phyloP scores from a whole-genome alignment of 805 yeast genomes.

The Sugiyamaella boreocaroliniensis region DNA sequence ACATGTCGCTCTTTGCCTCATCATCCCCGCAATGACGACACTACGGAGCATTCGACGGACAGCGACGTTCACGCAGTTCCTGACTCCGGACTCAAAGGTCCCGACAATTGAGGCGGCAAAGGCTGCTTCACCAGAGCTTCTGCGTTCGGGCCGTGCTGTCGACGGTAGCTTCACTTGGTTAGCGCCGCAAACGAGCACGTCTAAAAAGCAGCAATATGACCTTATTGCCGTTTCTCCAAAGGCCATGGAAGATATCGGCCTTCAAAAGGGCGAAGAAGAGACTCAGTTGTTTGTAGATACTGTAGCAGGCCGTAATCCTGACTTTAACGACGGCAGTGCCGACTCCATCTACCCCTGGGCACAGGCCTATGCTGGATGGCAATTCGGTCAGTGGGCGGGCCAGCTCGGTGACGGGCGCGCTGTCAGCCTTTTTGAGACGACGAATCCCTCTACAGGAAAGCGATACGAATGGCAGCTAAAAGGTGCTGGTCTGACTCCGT shows the following conservation, averaged over 20 bases:
- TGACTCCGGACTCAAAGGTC: slow-evolving; percentile 35
- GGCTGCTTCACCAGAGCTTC: slow-evolving; percentile 27
- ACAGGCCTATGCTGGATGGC: slow-evolving; percentile 92
- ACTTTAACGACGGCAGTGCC: slow-evolving; percentile 30
- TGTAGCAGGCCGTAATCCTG: slow-evolving; percentile 53
- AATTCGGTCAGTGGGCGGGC: slow-evolving; percentile 94
- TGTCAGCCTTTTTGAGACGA: slow-evolving; percentile 66
- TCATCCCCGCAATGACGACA: not conserved
- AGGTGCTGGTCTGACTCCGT: slow-evolving; percentile 91
- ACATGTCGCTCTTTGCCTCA: too few relatives aligned
- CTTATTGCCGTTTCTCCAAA: slow-evolving; percentile 51
- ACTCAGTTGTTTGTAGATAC: slow-evolving; percentile 46
- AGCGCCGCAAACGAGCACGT: slow-evolving; percentile 42
- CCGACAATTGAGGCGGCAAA: slow-evolving; percentile 34
- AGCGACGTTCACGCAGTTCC: slow-evolving; percentile 27
- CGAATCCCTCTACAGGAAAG: slow-evolving; percentile 37
- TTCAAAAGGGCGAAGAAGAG: slow-evolving; percentile 35
- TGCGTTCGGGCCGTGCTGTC: slow-evolving; percentile 48
- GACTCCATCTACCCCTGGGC: slow-evolving; percentile 65
- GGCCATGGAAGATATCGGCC: slow-evolving; percentile 58
- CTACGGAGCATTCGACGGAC: slow-evolving; percentile 19
- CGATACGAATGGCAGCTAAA: slow-evolving; percentile 71
- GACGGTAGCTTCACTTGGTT: slow-evolving; percentile 69
- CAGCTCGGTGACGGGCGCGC: slow-evolving; percentile 97
- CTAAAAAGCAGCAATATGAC: slow-evolving; percentile 32